phyloP scores from a whole-genome alignment of 352 stramenopile species.

The Globisporangium parvum region DNA sequence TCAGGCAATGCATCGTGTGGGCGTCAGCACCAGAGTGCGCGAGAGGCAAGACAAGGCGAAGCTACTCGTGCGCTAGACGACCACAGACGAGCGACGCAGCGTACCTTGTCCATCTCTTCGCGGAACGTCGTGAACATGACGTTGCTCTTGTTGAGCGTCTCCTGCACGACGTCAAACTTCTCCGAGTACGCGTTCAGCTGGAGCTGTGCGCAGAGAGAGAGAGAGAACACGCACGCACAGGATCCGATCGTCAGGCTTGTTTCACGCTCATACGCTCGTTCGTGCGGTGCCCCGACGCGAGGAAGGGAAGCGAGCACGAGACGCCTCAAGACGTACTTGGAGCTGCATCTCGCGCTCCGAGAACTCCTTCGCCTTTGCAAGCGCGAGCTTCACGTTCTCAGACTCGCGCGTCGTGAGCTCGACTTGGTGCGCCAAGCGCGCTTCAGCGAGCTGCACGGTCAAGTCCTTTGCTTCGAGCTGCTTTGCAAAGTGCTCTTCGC shows the following conservation, averaged over 20 bases:
- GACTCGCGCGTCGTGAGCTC: conserved; percentile 65
- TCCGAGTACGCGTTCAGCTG: conserved; percentile 82
- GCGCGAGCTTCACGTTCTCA: conserved; percentile 64
- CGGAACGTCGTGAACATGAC: conserved; percentile 81
- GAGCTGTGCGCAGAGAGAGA: conserved; percentile 12
- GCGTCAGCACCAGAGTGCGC: too few relatives aligned
- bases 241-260: background rate
- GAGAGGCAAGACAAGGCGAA: too few relatives aligned
- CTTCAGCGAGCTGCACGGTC: conserved; percentile 71
- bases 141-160: conserved; percentile 83
- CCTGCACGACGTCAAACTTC: conserved; percentile 81
- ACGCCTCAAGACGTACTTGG: conserved; percentile 27
- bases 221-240: background rate
- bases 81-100: too few relatives aligned
- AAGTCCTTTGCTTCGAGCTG: conserved; percentile 83
- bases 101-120: conserved; percentile 80
- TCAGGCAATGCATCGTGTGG: too few relatives aligned
- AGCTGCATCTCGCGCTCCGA: conserved; percentile 67
- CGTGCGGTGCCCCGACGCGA: too few relatives aligned
- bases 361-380: conserved; percentile 81
- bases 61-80: too few relatives aligned
- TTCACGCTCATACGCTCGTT: too few relatives aligned
- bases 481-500: conserved; percentile 80
- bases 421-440: conserved; percentile 74
- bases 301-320: too few relatives aligned